Evolutionary conservation across 352 stramenopile genomes (phyloP).

Genomic region (Globisporangium ultimum): DNA sequence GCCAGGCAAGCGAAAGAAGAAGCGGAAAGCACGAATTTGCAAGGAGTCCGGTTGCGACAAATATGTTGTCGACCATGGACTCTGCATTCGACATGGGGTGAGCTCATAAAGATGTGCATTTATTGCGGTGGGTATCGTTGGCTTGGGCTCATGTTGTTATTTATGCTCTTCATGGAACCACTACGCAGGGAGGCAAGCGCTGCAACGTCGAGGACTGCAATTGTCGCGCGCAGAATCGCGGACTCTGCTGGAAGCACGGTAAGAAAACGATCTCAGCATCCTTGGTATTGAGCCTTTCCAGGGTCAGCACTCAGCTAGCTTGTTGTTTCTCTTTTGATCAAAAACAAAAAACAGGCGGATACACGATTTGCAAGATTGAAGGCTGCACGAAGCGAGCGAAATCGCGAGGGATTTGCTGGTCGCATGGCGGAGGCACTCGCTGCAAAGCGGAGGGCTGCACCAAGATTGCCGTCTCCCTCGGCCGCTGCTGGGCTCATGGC

Average conservation of each 20-base stretch:
- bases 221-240: constrained; percentile 49
- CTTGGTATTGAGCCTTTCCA: constrained; percentile 11
- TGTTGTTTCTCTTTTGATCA: not conserved
- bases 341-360: constrained; percentile 15
- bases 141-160: constrained; percentile 1
- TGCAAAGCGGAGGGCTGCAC: constrained; percentile 47
- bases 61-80: constrained; percentile 40
- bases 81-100: constrained; percentile 45
- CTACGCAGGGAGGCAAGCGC: constrained; percentile 36
- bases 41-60: constrained; percentile 38
- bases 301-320: no score
- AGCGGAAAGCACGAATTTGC: constrained; percentile 39
- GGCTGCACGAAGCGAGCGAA: constrained; percentile 44
- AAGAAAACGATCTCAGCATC: constrained; percentile 25
- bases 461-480: constrained; percentile 57
- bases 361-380: constrained; percentile 30
- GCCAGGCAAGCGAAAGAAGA: constrained; percentile 23
- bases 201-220: constrained; percentile 50
- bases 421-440: constrained; percentile 27
- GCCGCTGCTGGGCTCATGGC: constrained; percentile 51
- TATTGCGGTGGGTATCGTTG: not conserved
- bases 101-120: not conserved
- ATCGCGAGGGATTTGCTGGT: constrained; percentile 29
- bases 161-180: constrained; percentile 3
- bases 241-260: constrained; percentile 52